Evolutionary conservation across 257 asterid genomes (phyloP).

Genomic region (Nyctanthes arbortristis): DNA sequence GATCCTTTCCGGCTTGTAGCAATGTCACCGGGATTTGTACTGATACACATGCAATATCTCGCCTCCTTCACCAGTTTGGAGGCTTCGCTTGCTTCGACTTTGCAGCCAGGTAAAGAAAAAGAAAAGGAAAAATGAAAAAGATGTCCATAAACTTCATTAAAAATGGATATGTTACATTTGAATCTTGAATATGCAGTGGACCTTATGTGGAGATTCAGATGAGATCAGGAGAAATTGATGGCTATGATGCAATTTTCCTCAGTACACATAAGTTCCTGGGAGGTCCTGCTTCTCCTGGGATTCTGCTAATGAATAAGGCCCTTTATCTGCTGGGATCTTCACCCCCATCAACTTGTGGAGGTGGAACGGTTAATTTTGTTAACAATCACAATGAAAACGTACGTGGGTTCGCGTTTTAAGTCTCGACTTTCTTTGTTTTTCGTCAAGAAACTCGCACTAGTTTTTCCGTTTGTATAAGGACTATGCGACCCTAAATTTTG

Average conservation of each 20-base stretch:
- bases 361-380: conserved; percentile 68
- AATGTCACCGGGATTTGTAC: conserved; percentile 67
- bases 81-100: conserved; percentile 70
- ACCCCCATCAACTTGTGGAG: conserved; percentile 78
- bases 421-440: not conserved
- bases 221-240: conserved; percentile 53
- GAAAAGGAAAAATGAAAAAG: too few relatives aligned
- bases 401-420: conserved; percentile 6
- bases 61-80: conserved; percentile 59
- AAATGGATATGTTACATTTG: too few relatives aligned
- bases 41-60: conserved; percentile 46
- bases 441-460: too few relatives aligned
- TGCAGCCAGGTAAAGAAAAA: conserved; percentile 53
- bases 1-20: conserved; percentile 82
- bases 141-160: too few relatives aligned
- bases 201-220: conserved; percentile 59
- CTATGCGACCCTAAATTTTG: not conserved
- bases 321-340: conserved; percentile 51
- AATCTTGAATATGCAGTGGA: conserved; percentile 40
- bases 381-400: conserved; percentile 45
- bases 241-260: conserved; percentile 57
- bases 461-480: too few relatives aligned
- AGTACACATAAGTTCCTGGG: conserved; percentile 76
- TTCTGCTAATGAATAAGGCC: conserved; percentile 49
- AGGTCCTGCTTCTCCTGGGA: conserved; percentile 80